Percentiles rank a stretch among this genome's conserved stretches.
Evolutionary conservation across 345 rosid genomes (phyloP).

Genomic region (Noccaea bulbosa): DNA sequence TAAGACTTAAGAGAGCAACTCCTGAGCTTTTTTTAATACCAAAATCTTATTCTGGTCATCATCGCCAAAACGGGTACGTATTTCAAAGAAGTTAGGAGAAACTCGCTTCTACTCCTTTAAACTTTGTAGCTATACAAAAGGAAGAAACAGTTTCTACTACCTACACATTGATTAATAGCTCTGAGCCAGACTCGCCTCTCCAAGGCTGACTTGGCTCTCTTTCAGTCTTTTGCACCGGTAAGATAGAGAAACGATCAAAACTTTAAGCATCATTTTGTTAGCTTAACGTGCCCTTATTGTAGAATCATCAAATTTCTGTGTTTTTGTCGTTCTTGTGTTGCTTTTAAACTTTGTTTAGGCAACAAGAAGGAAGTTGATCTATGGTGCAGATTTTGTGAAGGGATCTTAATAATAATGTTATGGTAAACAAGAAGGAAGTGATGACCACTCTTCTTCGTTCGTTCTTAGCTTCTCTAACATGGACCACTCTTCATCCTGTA

Average conservation of each 20-base stretch:
- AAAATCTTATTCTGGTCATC: constrained; percentile 74
- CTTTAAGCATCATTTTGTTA: neutral
- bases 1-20: constrained; percentile 33
- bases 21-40: constrained; percentile 85
- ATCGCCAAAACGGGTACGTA: constrained; percentile 72
- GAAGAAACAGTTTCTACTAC: constrained; percentile 82
- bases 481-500: too few species aligned
- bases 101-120: constrained; percentile 76
- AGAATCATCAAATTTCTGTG: neutral
- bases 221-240: constrained; percentile 40
- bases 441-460: too few species aligned
- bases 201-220: constrained; percentile 50
- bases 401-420: constrained; percentile 30
- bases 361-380: constrained; percentile 18
- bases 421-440: constrained; percentile 29
- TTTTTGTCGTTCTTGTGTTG: neutral
- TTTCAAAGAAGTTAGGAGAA: constrained; percentile 77
- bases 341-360: neutral
- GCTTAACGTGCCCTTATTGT: neutral
- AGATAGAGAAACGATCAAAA: neutral
- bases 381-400: neutral
- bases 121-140: constrained; percentile 79
- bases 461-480: too few species aligned
- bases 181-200: constrained; percentile 85
- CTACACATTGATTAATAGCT: constrained; percentile 79